Base-by-base conservation (phyloP, 257 asterid genomes). In the Solanum pennellii region DNA sequence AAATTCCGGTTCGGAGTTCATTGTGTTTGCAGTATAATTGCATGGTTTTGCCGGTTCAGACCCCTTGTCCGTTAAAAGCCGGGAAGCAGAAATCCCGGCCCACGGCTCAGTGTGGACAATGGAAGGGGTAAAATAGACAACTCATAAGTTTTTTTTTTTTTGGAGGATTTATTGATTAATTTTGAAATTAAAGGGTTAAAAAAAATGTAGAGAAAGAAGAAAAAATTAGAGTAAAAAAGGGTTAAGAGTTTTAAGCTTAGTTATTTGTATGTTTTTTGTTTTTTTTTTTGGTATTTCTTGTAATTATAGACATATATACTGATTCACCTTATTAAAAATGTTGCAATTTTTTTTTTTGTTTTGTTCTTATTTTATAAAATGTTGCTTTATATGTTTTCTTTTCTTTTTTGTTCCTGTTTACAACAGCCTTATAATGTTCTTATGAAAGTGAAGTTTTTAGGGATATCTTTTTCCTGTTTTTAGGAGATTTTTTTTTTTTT, bases 1-100 rank as follows among this genome's bases (percentile, higher is more conserved):
- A 89, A 88, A 97, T 97, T 85, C 99, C 99, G 0, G 33, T 92
- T 86, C 93, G 93, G 88, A 90, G 94, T 15, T 96, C 99, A 1
- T 69, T 97, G 91, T 97, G 99, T 87, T 89, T 95, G 89, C 99
- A 97, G 92, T 97, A 97, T 65, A 97, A 96, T 87, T 96, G 99
- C 86, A 95, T 96, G 99, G 98, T 96, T 42, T 91, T 89, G 35
- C 99, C 99, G 47, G 92, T 95, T 14, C 92, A 93, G 91, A 93
- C 98, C 66, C 95, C 98, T 5, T 96, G 99, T 87, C 99, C 99
- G 2, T 73, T 92, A 83, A 96, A 93, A 91, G 95, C 99, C 39
- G 99, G 99, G 12, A 88, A 85, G 90, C 98, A 96, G 93, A 93
- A 91, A 87, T 91, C 97, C 16, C 90, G 99, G 93, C 99, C 99